phyloP scores from a whole-genome alignment of 2,329 filamentous ascomycete species.

The Amphichorda felina region DNA sequence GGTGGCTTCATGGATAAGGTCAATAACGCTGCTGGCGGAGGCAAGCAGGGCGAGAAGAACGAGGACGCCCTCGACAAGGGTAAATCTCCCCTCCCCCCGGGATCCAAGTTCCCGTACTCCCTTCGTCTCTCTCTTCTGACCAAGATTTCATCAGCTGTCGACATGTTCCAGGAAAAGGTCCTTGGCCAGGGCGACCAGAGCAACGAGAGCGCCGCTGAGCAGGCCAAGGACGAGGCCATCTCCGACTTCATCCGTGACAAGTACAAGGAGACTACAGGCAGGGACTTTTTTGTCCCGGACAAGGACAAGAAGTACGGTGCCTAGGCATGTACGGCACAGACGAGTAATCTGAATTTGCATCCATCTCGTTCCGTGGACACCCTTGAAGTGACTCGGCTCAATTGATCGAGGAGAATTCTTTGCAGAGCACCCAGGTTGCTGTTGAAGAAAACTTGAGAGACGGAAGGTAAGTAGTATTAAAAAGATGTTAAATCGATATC shows the following conservation, averaged over 20 bases:
- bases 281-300: slow-evolving; percentile 58
- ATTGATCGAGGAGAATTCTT: no score
- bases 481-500: no score
- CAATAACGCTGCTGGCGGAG: slow-evolving; percentile 61
- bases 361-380: background rate
- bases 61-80: slow-evolving; percentile 78
- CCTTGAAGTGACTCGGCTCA: background rate
- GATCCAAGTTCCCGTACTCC: background rate
- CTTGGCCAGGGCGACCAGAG: slow-evolving; percentile 58
- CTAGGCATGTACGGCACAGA: no score
- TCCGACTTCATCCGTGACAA: slow-evolving; percentile 57
- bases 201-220: slow-evolving; percentile 63
- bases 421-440: slow-evolving; percentile 61
- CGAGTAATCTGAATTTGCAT: no score
- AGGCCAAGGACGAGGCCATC: slow-evolving; percentile 74
- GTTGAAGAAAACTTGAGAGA: no score
- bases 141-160: slow-evolving; percentile 55
- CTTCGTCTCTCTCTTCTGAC: background rate
- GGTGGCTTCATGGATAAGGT: slow-evolving; percentile 56
- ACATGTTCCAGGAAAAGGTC: slow-evolving; percentile 66
- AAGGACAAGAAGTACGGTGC: slow-evolving; percentile 37
- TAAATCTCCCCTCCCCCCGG: slow-evolving; percentile 16
- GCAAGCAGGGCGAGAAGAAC: slow-evolving; percentile 64
- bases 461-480: no score
- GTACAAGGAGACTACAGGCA: slow-evolving; percentile 60